Base-by-base conservation (phyloP, 192 early-diverging fungal species). In the Mortierella claussenii region DNA sequence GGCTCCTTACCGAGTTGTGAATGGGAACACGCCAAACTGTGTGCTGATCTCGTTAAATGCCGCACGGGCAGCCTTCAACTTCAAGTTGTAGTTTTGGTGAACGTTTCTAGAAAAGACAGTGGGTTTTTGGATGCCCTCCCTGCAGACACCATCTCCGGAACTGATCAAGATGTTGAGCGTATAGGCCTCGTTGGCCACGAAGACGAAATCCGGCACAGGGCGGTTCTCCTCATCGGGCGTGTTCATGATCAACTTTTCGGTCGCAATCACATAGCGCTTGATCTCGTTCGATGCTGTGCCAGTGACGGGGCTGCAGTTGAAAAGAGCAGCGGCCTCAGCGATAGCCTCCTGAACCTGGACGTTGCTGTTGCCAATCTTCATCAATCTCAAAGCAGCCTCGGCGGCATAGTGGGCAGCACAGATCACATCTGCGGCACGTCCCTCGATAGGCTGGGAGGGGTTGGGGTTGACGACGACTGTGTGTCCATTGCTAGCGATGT, bases 401-500 rank as follows among this genome's bases (percentile, higher is more conserved):
- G 87, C 79, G 32, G 91, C 91, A 44, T 86, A 88, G 68, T 96
- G 83, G 37, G 96, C 95, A 32, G 96, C 96, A 64, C 87, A 83
- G 60, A 96, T 78, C 21, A 87, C 90, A 64, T 95, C 92, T 7
- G 93, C 95, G 50, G 88, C 85, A 20, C 85, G 83, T 15, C 90
- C 94, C 52, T 48, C 45, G 37, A 93, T 76, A 31, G 91, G 87
- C 23, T 79, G 65, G 21, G 83, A 79, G n/a, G 90, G 83, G 48
- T 73, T 79, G 42, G 86, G 69, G 43, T 87, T 93, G 36, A 96
- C 70, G 21, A 95, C 85, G 28, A 86, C 81, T 4, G 95, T 97
- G 80, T 95, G 94, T 1, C 91, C 95, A n/a, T 89, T 83, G 21
- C 89, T 88, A 33, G 90, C 85, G 51, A 92, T 89, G 80, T 93